These are phyloP conservation scores for Termitomyces eurrhizus DNA, from an alignment of 768 basidiomycete genomes.

Conservation along the genomic window DNA sequence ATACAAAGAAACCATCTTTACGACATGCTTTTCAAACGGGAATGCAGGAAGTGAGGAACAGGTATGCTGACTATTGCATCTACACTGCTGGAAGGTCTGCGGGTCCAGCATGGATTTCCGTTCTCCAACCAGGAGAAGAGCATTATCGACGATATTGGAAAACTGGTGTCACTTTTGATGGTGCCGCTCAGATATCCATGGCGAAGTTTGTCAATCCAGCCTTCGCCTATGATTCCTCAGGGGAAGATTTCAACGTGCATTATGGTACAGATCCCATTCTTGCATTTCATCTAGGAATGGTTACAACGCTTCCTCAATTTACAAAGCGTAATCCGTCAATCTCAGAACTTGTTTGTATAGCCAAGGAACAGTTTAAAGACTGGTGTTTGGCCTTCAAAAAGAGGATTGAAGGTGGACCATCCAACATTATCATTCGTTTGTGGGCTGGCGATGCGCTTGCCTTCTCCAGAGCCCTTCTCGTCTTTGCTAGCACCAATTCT, in stretches of 20 bases:
- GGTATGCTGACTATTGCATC: not conserved
- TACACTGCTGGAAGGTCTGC: constrained; percentile 26
- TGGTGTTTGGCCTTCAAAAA: constrained; percentile 29
- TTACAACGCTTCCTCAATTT: constrained; percentile 21
- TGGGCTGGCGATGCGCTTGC: constrained; percentile 37
- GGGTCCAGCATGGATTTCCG: constrained; percentile 28
- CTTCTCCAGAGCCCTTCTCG: constrained; percentile 32
- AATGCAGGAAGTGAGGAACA: constrained; percentile 17
- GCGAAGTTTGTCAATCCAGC: constrained; percentile 40
- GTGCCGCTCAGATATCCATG: constrained; percentile 10
- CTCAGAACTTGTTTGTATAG: constrained; percentile 23
- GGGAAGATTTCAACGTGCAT: constrained; percentile 36
- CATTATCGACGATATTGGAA: constrained; percentile 35
- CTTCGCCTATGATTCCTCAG: constrained; percentile 37
- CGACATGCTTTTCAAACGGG: constrained; percentile 17
- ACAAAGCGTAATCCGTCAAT: constrained; percentile 12
- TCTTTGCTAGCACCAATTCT: constrained; percentile 13
- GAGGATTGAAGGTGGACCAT: constrained; percentile 1
- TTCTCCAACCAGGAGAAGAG: constrained; percentile 13
- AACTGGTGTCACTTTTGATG: constrained; percentile 33
- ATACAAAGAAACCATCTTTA: constrained; percentile 22
- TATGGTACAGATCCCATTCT: constrained; percentile 40
- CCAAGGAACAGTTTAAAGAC: constrained; percentile 29
- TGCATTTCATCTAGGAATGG: constrained; percentile 34
- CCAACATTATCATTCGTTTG: constrained; percentile 31